A percentile compares a stretch with the other conserved stretches of the same genome.
Conservation (phyloP, 148 eudicot genomes). For the Rhododendron henanense region DNA sequence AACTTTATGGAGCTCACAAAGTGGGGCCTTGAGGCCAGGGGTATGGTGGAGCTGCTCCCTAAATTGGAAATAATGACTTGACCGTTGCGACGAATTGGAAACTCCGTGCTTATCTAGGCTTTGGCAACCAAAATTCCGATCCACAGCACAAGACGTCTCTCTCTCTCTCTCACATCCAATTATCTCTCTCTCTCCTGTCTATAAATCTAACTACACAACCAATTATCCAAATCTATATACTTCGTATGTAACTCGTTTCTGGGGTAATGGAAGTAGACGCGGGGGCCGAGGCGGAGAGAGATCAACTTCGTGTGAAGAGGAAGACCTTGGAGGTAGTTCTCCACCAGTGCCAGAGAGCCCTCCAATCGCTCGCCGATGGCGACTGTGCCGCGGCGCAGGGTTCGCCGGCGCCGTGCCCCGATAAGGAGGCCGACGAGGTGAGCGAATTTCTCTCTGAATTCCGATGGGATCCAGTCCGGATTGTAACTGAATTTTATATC, state of each 20-base stretch:
- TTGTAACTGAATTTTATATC: neutral
- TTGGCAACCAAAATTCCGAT: neutral
- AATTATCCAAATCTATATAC: neutral
- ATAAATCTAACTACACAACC: too few species aligned
- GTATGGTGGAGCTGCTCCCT: too few species aligned
- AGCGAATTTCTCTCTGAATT: neutral
- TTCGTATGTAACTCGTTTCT: neutral
- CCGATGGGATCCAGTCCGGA: neutral
- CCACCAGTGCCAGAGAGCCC: conserved; percentile 65
- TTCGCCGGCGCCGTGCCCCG: conserved; percentile 16
- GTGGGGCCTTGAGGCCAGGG: too few species aligned
- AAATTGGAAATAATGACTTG: too few species aligned
- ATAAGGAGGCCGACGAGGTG: conserved; percentile 46
- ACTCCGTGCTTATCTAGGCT: too few species aligned
- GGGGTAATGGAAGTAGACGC: conserved; percentile 24
- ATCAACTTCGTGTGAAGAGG: conserved; percentile 52
- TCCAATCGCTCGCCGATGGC: conserved; percentile 34
- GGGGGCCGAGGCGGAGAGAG: conserved; percentile 25
- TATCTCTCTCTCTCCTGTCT: neutral
- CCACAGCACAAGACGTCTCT: neutral
- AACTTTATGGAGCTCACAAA: too few species aligned
- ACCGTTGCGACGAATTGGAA: too few species aligned
- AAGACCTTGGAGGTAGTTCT: conserved; percentile 63
- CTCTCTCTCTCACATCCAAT: neutral
- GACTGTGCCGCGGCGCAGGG: conserved; percentile 6